Evolutionary conservation across 768 basidiomycete genomes (phyloP).

Genomic region (Mycena metata): DNA sequence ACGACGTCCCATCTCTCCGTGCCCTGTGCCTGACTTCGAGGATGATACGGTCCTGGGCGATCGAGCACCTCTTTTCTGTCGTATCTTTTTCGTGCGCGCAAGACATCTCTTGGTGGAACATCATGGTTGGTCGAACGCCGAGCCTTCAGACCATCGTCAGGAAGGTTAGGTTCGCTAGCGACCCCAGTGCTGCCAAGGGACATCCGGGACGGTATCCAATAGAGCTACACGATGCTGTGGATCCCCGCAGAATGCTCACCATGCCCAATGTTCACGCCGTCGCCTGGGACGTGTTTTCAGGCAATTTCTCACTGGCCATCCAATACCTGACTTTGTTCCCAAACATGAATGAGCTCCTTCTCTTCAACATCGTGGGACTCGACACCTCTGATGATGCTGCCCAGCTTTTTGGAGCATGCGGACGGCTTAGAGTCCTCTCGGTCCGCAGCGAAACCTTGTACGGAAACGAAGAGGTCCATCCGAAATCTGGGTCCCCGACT

Average conservation of each 20-base stretch:
- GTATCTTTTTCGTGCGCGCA: constrained; percentile 20
- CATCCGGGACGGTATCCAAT: no score
- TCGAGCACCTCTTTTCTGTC: constrained; percentile 20
- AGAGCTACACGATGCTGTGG: neutral
- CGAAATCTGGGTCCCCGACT: no score
- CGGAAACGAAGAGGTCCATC: no score
- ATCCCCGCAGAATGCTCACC: neutral
- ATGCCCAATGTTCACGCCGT: constrained; percentile 22
- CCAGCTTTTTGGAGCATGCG: constrained; percentile 4
- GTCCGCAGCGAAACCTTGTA: neutral
- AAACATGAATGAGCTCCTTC: neutral
- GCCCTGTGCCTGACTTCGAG: constrained; percentile 24
- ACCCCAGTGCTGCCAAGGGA: neutral
- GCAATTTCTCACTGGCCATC: neutral
- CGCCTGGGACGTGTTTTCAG: neutral
- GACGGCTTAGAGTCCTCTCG: constrained; percentile 7
- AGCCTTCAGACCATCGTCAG: constrained; percentile 6
- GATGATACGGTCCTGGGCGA: constrained; percentile 16
- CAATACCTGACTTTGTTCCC: constrained; percentile 21
- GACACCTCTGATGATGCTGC: neutral
- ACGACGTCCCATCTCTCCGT: constrained; percentile 7
- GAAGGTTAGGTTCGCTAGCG: constrained; percentile 18
- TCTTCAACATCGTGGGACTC: neutral
- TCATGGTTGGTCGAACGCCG: constrained; percentile 22
- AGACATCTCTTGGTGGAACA: constrained; percentile 24